Percentiles rank a stretch among this genome's conserved stretches.
phyloP scores from a whole-genome alignment of 805 yeast genomes.

The Ogataea allantospora region DNA sequence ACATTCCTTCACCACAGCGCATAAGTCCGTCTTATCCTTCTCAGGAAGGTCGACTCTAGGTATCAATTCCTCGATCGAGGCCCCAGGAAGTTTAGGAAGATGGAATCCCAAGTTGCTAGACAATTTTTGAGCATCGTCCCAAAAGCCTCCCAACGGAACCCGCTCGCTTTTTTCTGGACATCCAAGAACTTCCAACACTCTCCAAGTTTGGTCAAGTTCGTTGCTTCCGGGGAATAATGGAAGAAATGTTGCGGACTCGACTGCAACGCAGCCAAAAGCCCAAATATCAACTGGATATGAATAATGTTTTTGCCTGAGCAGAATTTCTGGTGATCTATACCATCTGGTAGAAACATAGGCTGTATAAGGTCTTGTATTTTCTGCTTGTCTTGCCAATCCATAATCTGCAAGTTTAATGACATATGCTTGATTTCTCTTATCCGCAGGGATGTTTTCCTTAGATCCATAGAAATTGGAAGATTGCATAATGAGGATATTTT shows the following conservation, averaged over 20 bases:
- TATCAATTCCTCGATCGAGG: constrained; percentile 44
- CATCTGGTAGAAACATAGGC: constrained; percentile 82
- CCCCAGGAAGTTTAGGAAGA: constrained; percentile 56
- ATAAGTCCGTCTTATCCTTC: constrained; percentile 38
- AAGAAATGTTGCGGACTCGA: constrained; percentile 64
- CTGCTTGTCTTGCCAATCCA: constrained; percentile 67
- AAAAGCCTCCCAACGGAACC: constrained; percentile 63
- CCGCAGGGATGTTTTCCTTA: constrained; percentile 38
- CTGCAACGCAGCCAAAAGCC: constrained; percentile 83
- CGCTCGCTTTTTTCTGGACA: constrained; percentile 49
- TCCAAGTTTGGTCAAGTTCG: constrained; percentile 76
- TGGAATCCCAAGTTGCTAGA: constrained; percentile 53
- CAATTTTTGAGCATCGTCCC: constrained; percentile 62
- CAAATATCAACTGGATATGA: constrained; percentile 76
- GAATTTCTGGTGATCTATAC: constrained; percentile 83
- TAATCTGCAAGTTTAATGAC: constrained; percentile 77
- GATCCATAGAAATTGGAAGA: constrained; percentile 52
- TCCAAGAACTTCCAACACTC: constrained; percentile 67
- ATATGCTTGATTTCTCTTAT: constrained; percentile 43
- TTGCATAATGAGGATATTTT: constrained; percentile 74
- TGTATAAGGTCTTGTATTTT: constrained; percentile 57
- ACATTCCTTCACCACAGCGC: constrained; percentile 45
- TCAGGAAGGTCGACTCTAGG: constrained; percentile 42
- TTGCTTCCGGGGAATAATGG: constrained; percentile 85
- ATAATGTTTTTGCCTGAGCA: constrained; percentile 60